Evolutionary conservation across 306 rosid species (phyloP), one percentile per base, ranked within the genome.

Genomic region (Crotalaria pallida): DNA sequence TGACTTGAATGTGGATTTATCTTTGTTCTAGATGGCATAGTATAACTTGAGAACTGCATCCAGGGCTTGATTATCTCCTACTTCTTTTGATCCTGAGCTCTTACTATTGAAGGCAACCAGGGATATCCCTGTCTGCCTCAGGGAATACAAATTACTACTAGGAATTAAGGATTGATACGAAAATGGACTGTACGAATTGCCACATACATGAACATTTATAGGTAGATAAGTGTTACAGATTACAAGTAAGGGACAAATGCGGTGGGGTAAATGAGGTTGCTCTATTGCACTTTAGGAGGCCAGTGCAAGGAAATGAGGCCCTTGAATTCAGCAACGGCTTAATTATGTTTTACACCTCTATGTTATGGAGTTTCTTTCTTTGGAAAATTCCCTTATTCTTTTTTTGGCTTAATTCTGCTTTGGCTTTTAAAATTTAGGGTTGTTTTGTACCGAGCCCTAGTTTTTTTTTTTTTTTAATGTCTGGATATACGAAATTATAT

Each of bases 1-100:
- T n/a, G n/a, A n/a, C n/a, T n/a, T n/a, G n/a, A n/a, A n/a, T n/a
- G n/a, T n/a, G n/a, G n/a, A n/a, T n/a, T n/a, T n/a, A n/a, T 73
- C 69, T 72, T 84, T 82, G 76, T 78, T 84, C 68, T 82, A 80
- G 71, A 87, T 70, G 27, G 85, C 86, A 1, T 74, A 2, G 72
- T 80, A 81, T 23, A 89, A 74, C 41, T 78, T 84, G 27, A 67
- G 71, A 22, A 82, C 74, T 58, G 79, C 82, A 79, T 85, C 75
- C 1, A 87, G n/a, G 52, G 89, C 80, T 16, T 47, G 61, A 7
- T 76, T 41, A 66, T 83, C 82, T 68, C 69, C 82, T 41, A 13
- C 73, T 41, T 15, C 73, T 34, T 69, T 65, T 31, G 80, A 26
- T 51, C 55, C 81, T 71, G 93, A 84, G 59, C 47, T 79, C 33